Evolutionary conservation across 2,329 filamentous ascomycete genomes (phyloP).

Genomic region (Coniochaeta pulveracea): DNA sequence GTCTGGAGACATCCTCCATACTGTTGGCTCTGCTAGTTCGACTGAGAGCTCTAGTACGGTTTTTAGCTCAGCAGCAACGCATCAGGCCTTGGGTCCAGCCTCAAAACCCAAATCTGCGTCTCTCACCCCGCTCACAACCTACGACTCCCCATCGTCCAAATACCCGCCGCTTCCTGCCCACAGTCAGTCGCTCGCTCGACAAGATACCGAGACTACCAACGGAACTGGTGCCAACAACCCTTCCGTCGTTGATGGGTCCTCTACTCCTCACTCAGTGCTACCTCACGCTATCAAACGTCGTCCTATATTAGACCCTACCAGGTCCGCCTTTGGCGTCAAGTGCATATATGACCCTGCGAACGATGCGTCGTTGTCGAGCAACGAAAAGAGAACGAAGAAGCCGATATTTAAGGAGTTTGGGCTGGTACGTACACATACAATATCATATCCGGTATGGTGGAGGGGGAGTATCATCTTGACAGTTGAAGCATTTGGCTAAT

Average conservation of each 20-base stretch:
- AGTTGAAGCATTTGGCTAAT: constrained; percentile 46
- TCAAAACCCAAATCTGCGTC: constrained; percentile 29
- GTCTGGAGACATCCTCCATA: constrained; percentile 57
- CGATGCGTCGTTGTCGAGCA: constrained; percentile 36
- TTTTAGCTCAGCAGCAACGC: constrained; percentile 43
- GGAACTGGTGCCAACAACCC: constrained; percentile 18
- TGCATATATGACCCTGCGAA: constrained; percentile 51
- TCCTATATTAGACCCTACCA: constrained; percentile 45
- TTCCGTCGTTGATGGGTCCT: constrained; percentile 17
- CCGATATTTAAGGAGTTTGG: constrained; percentile 53
- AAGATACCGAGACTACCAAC: constrained; percentile 28
- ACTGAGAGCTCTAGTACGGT: constrained; percentile 59
- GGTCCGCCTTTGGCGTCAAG: constrained; percentile 42
- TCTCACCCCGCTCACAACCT: constrained; percentile 35
- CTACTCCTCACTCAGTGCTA: constrained; percentile 8
- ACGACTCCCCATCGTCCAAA: constrained; percentile 39
- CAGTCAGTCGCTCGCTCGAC: constrained; percentile 41
- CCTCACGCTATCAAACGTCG: constrained; percentile 24
- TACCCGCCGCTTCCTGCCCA: constrained; percentile 36
- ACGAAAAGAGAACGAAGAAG: constrained; percentile 45
- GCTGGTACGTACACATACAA: constrained; percentile 48
- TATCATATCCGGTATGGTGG: constrained; percentile 21
- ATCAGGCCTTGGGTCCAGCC: constrained; percentile 27
- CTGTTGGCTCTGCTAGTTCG: constrained; percentile 62
- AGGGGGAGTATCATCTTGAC: constrained; percentile 51